Percentiles rank a stretch among this genome's conserved stretches.
Evolutionary conservation across 148 eudicot genomes (phyloP).

Genomic region (Rhododendron williamsianum): DNA sequence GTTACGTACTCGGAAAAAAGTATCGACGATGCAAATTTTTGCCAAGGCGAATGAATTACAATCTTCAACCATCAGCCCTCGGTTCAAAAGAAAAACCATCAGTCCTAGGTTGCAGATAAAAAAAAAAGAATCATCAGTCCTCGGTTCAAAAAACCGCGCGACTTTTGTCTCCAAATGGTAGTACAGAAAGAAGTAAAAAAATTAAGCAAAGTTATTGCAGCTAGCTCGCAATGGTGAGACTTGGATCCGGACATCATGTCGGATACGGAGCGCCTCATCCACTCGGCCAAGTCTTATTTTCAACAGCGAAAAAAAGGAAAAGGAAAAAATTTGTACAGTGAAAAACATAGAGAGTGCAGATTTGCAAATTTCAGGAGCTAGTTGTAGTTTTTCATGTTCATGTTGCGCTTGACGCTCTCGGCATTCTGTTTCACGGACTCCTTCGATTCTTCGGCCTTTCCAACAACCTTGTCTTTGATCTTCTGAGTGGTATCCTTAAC

Average conservation of each 20-base stretch:
- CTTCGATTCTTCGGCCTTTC: conserved; percentile 53
- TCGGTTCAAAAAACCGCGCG: not conserved
- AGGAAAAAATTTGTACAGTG: not conserved
- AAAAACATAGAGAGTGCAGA: not conserved
- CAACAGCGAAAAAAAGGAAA: not conserved
- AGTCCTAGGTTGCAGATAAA: too few species aligned
- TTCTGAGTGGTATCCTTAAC: conserved; percentile 61
- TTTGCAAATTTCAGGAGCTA: not conserved
- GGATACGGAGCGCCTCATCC: not conserved
- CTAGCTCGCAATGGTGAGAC: not conserved
- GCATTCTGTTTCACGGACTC: conserved; percentile 35
- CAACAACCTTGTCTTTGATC: conserved; percentile 49
- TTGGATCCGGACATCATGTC: not conserved
- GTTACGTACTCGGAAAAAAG: not conserved
- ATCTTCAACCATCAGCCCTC: not conserved
- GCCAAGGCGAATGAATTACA: not conserved
- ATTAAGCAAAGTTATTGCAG: not conserved
- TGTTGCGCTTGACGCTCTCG: conserved; percentile 31
- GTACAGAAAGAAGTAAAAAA: not conserved
- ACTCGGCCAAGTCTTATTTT: not conserved
- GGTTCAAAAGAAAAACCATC: too few species aligned
- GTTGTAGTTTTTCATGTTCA: conserved; percentile 51
- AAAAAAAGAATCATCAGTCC: not conserved
- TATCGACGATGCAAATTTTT: not conserved
- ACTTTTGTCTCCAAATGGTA: not conserved